Conservation (phyloP, 768 basidiomycete genomes). For the Macrolepiota dolichaula region DNA sequence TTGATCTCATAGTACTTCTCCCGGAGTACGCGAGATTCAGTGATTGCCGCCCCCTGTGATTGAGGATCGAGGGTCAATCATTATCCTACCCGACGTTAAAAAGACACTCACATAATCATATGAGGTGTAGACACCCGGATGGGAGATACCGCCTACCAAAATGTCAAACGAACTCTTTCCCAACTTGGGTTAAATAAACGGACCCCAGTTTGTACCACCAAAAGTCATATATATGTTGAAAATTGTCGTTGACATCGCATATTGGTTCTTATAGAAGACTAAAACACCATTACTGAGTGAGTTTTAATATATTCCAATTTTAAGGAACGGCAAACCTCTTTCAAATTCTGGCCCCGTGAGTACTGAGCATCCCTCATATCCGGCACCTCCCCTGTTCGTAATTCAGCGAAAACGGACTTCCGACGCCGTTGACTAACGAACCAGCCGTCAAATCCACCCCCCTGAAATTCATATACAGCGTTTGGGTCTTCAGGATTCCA, state of each 20-base stretch:
- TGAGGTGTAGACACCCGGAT: slow-evolving; percentile 38
- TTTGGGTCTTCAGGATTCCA: slow-evolving; percentile 35
- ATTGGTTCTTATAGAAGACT: slow-evolving; percentile 49
- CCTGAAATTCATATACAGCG: slow-evolving; percentile 44
- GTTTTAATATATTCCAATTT: not conserved
- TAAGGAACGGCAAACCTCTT: slow-evolving; percentile 27
- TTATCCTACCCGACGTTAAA: not conserved
- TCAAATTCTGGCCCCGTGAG: slow-evolving; percentile 41
- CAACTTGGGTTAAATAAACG: slow-evolving; percentile 33
- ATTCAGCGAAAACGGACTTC: not conserved
- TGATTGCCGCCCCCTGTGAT: slow-evolving; percentile 43
- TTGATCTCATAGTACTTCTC: slow-evolving; percentile 55
- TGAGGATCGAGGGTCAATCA: not conserved
- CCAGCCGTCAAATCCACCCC: slow-evolving; percentile 51
- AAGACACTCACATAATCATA: slow-evolving; percentile 37
- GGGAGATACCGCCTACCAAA: not conserved
- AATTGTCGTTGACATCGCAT: slow-evolving; percentile 44
- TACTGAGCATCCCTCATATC: slow-evolving; percentile 29
- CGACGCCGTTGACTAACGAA: slow-evolving; percentile 13
- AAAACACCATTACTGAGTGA: not conserved
- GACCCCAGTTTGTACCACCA: slow-evolving; percentile 51
- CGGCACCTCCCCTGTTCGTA: slow-evolving; percentile 37
- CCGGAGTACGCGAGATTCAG: slow-evolving; percentile 48
- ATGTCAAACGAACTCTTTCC: not conserved
- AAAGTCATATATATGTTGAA: slow-evolving; percentile 50